phyloP scores from a whole-genome alignment of 805 yeast genomes.

The Starmerella sp. region DNA sequence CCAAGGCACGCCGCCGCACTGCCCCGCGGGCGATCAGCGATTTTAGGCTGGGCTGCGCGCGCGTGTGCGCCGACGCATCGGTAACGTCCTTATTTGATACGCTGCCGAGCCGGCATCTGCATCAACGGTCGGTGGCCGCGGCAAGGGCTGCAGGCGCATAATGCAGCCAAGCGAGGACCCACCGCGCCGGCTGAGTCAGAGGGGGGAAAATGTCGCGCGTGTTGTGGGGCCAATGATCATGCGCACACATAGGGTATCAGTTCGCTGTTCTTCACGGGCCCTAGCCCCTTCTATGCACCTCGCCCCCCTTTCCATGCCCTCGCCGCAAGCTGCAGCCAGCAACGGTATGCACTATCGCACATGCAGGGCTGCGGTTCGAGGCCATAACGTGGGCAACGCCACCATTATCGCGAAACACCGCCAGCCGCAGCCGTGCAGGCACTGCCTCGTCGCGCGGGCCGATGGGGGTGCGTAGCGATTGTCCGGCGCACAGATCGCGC shows the following conservation, averaged over 20 bases:
- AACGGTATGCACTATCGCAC: conserved; percentile 4
- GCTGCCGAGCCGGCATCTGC: neutral
- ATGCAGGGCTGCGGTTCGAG: neutral
- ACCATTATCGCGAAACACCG: neutral
- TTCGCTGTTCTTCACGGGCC: neutral
- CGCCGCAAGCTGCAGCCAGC: conserved; percentile 4
- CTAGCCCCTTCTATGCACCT: neutral
- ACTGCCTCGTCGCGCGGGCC: neutral
- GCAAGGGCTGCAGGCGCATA: neutral
- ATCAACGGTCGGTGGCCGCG: neutral
- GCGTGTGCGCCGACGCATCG: neutral
- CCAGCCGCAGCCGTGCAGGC: neutral
- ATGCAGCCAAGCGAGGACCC: conserved; percentile 4
- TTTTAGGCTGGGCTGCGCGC: too few relatives aligned
- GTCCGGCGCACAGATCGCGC: too few relatives aligned
- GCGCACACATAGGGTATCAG: neutral
- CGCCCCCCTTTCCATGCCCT: neutral
- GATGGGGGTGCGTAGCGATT: too few relatives aligned
- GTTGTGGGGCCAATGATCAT: conserved; percentile 1
- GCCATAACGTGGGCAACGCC: neutral
- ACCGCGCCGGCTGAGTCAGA: neutral
- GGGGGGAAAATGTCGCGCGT: neutral
- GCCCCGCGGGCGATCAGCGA: too few relatives aligned
- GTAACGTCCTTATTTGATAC: neutral
- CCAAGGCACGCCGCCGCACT: too few relatives aligned